Evolutionary conservation across 208 protist genomes (phyloP).

Genomic region (Herpetomonas samuelpessoai): DNA sequence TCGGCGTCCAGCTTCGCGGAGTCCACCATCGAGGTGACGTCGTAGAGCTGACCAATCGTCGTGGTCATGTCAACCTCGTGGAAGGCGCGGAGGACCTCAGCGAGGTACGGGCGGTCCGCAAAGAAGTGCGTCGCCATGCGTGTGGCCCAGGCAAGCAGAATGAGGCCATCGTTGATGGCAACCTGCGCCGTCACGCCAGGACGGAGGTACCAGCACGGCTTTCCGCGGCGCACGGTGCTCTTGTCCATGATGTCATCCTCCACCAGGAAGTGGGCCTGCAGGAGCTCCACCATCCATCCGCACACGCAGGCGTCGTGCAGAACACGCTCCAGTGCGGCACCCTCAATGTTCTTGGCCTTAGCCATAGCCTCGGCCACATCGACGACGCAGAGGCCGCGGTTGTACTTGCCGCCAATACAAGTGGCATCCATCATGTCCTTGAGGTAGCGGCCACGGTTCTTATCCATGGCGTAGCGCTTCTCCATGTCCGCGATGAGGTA

Average conservation of each 20-base stretch:
- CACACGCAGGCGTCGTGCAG: constrained; percentile 91
- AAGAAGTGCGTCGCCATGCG: constrained; percentile 93
- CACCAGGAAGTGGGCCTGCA: constrained; percentile 97
- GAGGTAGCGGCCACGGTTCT: constrained; percentile 87
- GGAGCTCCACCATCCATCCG: constrained; percentile 93
- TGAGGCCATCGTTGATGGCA: constrained; percentile 96
- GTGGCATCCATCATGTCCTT: constrained; percentile 70
- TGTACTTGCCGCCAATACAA: constrained; percentile 49
- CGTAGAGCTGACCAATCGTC: constrained; percentile 95
- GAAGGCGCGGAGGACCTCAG: constrained; percentile 91
- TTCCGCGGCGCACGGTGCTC: constrained; percentile 92
- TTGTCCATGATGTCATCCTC: constrained; percentile 98
- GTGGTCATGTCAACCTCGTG: constrained; percentile 92
- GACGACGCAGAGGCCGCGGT: constrained; percentile 54
- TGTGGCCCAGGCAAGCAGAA: constrained; percentile 92
- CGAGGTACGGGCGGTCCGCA: constrained; percentile 71
- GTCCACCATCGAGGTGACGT: constrained; percentile 92
- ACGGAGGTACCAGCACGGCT: constrained; percentile 95
- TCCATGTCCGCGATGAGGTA: constrained; percentile 53
- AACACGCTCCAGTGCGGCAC: constrained; percentile 28
- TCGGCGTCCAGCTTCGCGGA: constrained; percentile 85
- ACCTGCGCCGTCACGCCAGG: constrained; percentile 89
- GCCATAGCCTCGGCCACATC: constrained; percentile 44
- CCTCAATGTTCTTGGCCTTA: constrained; percentile 13
- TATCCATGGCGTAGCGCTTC: constrained; percentile 66